Base-by-base conservation (phyloP, 371 early-diverging fungal species). In the Sporodiniella umbellata region DNA sequence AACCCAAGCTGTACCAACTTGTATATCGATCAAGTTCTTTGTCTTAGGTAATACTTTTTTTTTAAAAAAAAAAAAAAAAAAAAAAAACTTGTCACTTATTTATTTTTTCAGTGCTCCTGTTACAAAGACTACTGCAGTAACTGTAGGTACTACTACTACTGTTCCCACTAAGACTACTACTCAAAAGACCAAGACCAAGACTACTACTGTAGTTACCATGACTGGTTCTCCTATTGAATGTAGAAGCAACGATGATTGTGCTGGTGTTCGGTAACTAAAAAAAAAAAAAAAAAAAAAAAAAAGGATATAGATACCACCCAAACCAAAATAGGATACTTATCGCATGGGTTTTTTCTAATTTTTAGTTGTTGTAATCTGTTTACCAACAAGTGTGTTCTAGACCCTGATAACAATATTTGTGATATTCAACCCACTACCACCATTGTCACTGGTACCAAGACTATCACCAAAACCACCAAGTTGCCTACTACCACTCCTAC, bases 1-100 rank as follows among this genome's bases (percentile, higher is more conserved):
- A 54, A 60, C 40, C 22, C 54, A 18, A 23, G 46, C 17, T 72
- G 72, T 53, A 54, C 60, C 28, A 60, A 60, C 24, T 47, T 60
- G 8, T 60, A 60, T 30, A 60, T 60, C 19, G 60, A 54, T 30
- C 60, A 60, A 38, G 28, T 54, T 15, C 45, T 60, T 33, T 60
- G 60, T 60, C 30, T 60, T 31, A 59, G 60, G 60, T 59, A 59
- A 50, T 18, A n/a, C 5, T 35, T 35, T 35, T 21, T 24, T 23
- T 12, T 38, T 38, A 28, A 15, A 18, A 8, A 22, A 33, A 4
- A 11, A 24, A 40, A 39, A 46, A 21, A 45, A 12, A 15, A 19
- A 28, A 23, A 19, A 15, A 22, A 30, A 42, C 22, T 18, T 8
- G 10, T 21, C 12, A 38, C n/a, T n/a, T n/a, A n/a, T n/a, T n/a